phyloP scores from a whole-genome alignment of 2,329 filamentous ascomycete species.

The Ampelomyces quisqualis region DNA sequence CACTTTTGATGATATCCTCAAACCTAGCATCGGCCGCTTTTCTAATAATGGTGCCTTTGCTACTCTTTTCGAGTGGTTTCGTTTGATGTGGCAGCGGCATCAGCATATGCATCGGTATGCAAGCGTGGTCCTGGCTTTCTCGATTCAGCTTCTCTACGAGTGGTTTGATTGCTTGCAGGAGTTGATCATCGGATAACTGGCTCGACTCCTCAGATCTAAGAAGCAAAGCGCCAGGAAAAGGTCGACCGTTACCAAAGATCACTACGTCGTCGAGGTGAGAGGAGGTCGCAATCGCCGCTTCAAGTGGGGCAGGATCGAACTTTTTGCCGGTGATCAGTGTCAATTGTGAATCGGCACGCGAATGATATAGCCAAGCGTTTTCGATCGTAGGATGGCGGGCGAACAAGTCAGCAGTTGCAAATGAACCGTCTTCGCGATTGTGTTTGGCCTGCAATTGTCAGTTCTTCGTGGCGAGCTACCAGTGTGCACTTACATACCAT shows the following conservation, averaged over 20 bases:
- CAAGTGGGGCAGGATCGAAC: slow-evolving; percentile 64
- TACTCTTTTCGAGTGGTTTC: slow-evolving; percentile 57
- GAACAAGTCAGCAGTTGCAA: slow-evolving; percentile 65
- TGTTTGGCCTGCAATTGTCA: slow-evolving; percentile 48
- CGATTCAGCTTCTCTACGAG: slow-evolving; percentile 52
- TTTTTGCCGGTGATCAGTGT: slow-evolving; percentile 67
- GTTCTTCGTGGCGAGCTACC: slow-evolving; percentile 5
- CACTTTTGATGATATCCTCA: slow-evolving; percentile 47
- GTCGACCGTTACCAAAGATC: slow-evolving; percentile 61
- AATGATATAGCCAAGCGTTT: slow-evolving; percentile 63
- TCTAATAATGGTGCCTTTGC: slow-evolving; percentile 62
- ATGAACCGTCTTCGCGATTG: slow-evolving; percentile 61
- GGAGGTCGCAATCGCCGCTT: slow-evolving; percentile 55
- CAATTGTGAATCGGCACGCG: slow-evolving; percentile 62
- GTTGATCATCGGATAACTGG: slow-evolving; percentile 35
- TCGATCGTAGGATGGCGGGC: slow-evolving; percentile 53
- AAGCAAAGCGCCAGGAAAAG: slow-evolving; percentile 59
- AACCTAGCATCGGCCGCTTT: slow-evolving; percentile 55
- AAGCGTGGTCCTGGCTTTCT: slow-evolving; percentile 53
- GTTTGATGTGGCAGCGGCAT: slow-evolving; percentile 46
- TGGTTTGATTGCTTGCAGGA: slow-evolving; percentile 49
- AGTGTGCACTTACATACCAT: slow-evolving; percentile 29
- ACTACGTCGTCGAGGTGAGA: slow-evolving; percentile 55
- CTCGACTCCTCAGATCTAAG: slow-evolving; percentile 46
- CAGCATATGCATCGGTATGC: slow-evolving; percentile 55